phyloP scores from a whole-genome alignment of 768 basidiomycete species.

The Albatrellus ellisii region DNA sequence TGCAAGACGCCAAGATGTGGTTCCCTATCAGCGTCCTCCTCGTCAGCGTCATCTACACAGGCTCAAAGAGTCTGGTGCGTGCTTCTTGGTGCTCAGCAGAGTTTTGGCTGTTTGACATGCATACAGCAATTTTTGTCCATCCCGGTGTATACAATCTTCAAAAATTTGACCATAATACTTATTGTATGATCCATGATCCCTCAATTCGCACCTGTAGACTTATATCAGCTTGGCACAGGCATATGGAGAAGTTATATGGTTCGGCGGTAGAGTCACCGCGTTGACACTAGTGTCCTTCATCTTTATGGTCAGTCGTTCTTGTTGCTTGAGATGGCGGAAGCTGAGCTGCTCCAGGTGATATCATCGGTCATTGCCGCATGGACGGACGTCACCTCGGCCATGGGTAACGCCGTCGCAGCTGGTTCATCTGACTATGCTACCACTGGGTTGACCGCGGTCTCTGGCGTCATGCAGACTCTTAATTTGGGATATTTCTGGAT shows the following conservation, averaged over 20 bases:
- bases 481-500: slow-evolving; percentile 96
- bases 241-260: slow-evolving; percentile 97
- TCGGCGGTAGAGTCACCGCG: slow-evolving; percentile 77
- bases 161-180: slow-evolving; percentile 97
- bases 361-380: slow-evolving; percentile 98
- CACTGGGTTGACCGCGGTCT: slow-evolving; percentile 24
- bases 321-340: background rate
- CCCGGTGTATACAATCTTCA: slow-evolving; percentile 98
- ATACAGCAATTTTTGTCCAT: slow-evolving; percentile 90
- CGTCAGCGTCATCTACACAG: slow-evolving; percentile 94
- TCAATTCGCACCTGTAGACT: slow-evolving; percentile 2
- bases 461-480: slow-evolving; percentile 32
- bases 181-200: slow-evolving; percentile 45
- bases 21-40: slow-evolving; percentile 89
- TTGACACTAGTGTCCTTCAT: slow-evolving; percentile 83
- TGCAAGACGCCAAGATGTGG: slow-evolving; percentile 81
- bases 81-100: background rate
- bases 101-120: background rate
- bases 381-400: slow-evolving; percentile 40
- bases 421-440: slow-evolving; percentile 4
- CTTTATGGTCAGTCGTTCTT: slow-evolving; percentile 57
- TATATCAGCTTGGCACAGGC: slow-evolving; percentile 36
- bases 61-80: slow-evolving; percentile 90
- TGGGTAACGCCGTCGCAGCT: slow-evolving; percentile 17
- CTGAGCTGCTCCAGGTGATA: slow-evolving; percentile 41